Evolutionary conservation across 2,329 filamentous ascomycete genomes (phyloP).

Genomic region (Neonectria faginata): DNA sequence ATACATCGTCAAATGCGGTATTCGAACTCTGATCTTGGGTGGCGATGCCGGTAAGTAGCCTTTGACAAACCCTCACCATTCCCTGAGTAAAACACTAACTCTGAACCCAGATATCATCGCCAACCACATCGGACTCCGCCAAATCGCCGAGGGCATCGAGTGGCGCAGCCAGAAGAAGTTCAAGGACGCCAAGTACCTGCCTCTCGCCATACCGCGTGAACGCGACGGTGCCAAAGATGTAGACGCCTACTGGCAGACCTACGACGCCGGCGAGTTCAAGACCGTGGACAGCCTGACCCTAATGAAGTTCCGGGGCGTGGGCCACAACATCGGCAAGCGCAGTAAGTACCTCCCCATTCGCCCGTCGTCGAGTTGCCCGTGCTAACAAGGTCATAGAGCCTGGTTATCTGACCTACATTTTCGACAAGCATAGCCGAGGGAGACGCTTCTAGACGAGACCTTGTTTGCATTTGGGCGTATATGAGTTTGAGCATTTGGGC

Average conservation of each 20-base stretch:
- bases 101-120: constrained; percentile 12
- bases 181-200: no score
- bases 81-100: background rate
- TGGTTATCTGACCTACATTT: background rate
- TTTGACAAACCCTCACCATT: background rate
- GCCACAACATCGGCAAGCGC: constrained; percentile 5
- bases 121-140: constrained; percentile 7
- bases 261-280: background rate
- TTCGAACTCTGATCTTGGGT: constrained; percentile 13
- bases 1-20: background rate
- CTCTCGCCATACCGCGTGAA: background rate
- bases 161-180: background rate
- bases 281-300: background rate
- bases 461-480: no score
- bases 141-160: background rate
- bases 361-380: no score
- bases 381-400: constrained; percentile 7
- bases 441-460: background rate
- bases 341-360: constrained; percentile 2
- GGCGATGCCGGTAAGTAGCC: constrained; percentile 21
- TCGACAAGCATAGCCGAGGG: background rate
- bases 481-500: background rate
- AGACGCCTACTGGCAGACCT: no score
- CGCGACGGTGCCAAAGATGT: background rate
- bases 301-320: background rate